Conservation (phyloP, 805 yeast genomes). For the Saccharomycopsis oosterbeekiorum region DNA sequence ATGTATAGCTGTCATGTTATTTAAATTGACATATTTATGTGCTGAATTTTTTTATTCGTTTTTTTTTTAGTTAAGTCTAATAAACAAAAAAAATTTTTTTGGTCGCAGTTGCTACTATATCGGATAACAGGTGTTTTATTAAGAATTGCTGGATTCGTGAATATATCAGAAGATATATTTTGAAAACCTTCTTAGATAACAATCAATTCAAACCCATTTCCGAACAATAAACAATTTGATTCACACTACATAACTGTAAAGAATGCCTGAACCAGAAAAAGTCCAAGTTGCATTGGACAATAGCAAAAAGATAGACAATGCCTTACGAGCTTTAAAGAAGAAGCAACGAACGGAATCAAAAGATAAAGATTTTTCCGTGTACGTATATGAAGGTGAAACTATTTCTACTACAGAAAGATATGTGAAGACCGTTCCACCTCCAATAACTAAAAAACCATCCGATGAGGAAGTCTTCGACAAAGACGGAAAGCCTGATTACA, state of each 20-base stretch:
- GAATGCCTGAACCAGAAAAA: slow-evolving; percentile 1
- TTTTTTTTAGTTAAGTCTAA: not conserved
- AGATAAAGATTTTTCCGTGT: slow-evolving; percentile 29
- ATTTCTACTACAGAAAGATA: slow-evolving; percentile 38
- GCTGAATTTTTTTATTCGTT: not conserved
- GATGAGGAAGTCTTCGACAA: slow-evolving; percentile 57
- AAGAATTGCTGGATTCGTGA: not conserved
- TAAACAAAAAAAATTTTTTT: not conserved
- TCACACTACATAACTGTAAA: not conserved
- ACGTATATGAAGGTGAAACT: slow-evolving; percentile 37
- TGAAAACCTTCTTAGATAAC: not conserved
- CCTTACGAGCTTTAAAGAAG: slow-evolving; percentile 47
- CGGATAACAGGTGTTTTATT: not conserved
- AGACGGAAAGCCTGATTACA: slow-evolving; percentile 63
- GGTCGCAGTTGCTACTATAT: not conserved
- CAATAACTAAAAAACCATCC: slow-evolving; percentile 53
- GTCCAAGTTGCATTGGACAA: slow-evolving; percentile 32
- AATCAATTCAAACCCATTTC: not conserved
- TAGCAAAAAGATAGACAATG: slow-evolving; percentile 53
- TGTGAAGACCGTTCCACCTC: slow-evolving; percentile 47
- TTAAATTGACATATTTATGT: not conserved
- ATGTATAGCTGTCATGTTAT: not conserved
- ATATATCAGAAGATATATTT: not conserved
- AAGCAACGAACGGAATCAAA: slow-evolving; percentile 24
- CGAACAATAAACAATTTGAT: not conserved